Percentiles rank a stretch among this genome's conserved stretches.
phyloP scores from a whole-genome alignment of 768 basidiomycete species.

The Cystofilobasidium macerans region DNA sequence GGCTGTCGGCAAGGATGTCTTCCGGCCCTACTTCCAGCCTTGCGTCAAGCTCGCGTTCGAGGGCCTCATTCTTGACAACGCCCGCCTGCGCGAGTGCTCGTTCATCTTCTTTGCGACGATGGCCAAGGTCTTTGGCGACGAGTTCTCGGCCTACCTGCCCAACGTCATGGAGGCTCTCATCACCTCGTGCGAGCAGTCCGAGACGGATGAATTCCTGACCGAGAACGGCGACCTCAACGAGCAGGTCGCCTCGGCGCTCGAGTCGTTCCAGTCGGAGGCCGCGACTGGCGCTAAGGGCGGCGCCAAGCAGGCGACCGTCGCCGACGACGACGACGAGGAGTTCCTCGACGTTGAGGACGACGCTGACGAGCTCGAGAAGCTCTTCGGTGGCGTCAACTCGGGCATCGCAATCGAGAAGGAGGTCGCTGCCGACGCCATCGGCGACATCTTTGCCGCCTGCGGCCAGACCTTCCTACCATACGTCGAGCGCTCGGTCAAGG shows the following conservation, averaged over 20 bases:
- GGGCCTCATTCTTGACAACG: constrained; percentile 66
- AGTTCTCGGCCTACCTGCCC: constrained; percentile 78
- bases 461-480: constrained; percentile 78
- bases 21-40: constrained; percentile 89
- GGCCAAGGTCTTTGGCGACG: constrained; percentile 90
- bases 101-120: constrained; percentile 98
- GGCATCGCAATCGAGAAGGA: constrained; percentile 98
- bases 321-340: constrained; percentile 43
- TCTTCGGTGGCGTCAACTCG: constrained; percentile 78
- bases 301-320: constrained; percentile 32
- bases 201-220: constrained; percentile 49
- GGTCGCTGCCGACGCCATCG: constrained; percentile 92
- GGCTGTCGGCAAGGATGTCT: constrained; percentile 84
- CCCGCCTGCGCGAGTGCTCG: constrained; percentile 81
- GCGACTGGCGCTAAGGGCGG: constrained; percentile 38
- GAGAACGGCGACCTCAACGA: constrained; percentile 22
- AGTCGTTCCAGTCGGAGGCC: constrained; percentile 33
- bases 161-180: constrained; percentile 77
- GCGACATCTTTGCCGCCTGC: constrained; percentile 74
- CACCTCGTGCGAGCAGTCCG: constrained; percentile 66
- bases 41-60: constrained; percentile 93
- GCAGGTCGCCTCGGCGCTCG: constrained; percentile 29
- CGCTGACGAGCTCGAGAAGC: constrained; percentile 38
- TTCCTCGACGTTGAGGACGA: constrained; percentile 49
- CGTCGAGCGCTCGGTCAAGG: constrained; percentile 67